These are phyloP conservation scores for Sclerotinia minor DNA, from an alignment of 2,329 filamentous ascomycete species.

Conservation along the genomic window DNA sequence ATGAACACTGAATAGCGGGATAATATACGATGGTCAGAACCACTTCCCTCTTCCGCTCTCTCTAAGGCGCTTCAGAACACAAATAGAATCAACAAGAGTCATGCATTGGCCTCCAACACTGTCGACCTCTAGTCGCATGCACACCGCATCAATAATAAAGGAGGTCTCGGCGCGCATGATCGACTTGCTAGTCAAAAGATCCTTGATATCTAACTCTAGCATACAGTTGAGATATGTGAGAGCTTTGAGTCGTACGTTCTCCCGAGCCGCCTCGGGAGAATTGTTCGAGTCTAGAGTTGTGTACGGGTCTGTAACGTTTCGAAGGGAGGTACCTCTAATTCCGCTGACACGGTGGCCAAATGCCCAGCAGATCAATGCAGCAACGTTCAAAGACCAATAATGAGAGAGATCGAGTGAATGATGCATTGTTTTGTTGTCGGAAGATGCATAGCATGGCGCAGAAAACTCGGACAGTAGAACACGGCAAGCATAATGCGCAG, in stretches of 20 bases:
- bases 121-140: slow-evolving; percentile 51
- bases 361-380: slow-evolving; percentile 61
- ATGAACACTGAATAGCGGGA: not conserved
- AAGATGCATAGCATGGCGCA: slow-evolving; percentile 31
- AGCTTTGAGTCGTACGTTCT: slow-evolving; percentile 33
- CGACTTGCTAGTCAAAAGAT: slow-evolving; percentile 44
- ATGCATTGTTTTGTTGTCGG: slow-evolving; percentile 4
- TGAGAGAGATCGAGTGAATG: slow-evolving; percentile 45
- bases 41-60: slow-evolving; percentile 47
- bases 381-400: slow-evolving; percentile 58
- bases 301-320: not conserved
- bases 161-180: slow-evolving; percentile 47
- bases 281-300: slow-evolving; percentile 1
- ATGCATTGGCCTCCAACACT: slow-evolving; percentile 51
- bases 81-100: slow-evolving; percentile 54
- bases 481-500: slow-evolving; percentile 53
- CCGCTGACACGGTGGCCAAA: slow-evolving; percentile 45
- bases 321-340: not conserved
- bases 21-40: slow-evolving; percentile 42
- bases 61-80: slow-evolving; percentile 54
- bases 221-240: slow-evolving; percentile 44
- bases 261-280: slow-evolving; percentile 2
- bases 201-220: slow-evolving; percentile 45
- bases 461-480: slow-evolving; percentile 51
- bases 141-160: slow-evolving; percentile 51